Conservation (phyloP, 257 asterid species). For the Craterostigma plantagineum region DNA sequence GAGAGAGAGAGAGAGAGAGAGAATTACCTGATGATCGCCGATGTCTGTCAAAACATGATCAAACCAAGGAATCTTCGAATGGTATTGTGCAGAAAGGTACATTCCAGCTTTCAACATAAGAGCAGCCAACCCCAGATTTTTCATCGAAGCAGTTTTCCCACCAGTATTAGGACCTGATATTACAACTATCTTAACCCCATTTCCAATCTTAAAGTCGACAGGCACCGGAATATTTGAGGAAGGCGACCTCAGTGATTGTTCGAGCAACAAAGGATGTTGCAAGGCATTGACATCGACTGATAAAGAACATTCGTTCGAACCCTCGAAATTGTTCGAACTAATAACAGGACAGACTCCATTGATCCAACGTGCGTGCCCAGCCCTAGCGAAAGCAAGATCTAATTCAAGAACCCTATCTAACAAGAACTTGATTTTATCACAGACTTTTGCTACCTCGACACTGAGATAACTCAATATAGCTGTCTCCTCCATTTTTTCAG, state of each 20-base stretch:
- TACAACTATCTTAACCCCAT: conserved; percentile 52
- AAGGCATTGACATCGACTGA: conserved; percentile 40
- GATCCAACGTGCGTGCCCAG: conserved; percentile 87
- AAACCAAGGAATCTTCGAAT: conserved; percentile 84
- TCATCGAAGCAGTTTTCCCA: conserved; percentile 97
- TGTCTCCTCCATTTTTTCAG: conserved; percentile 78
- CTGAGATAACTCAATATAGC: conserved; percentile 64
- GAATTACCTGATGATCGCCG: conserved; percentile 80
- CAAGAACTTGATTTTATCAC: conserved; percentile 32
- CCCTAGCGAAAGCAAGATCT: conserved; percentile 87
- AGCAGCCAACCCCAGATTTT: conserved; percentile 73
- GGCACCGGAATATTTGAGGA: conserved; percentile 59
- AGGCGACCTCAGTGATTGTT: conserved; percentile 37
- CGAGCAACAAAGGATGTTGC: conserved; percentile 85
- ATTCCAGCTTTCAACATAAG: conserved; percentile 86
- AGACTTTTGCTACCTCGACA: conserved; percentile 41
- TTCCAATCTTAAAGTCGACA: conserved; percentile 50
- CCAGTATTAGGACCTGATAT: conserved; percentile 96
- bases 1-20: too few species aligned
- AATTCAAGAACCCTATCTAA: conserved; percentile 48
- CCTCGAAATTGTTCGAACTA: conserved; percentile 19
- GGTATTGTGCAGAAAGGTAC: conserved; percentile 61
- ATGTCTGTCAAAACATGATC: conserved; percentile 89
- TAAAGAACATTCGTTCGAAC: conserved; percentile 15
- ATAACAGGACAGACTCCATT: conserved; percentile 57